A percentile compares a stretch with the other conserved stretches of the same genome.
phyloP scores from a whole-genome alignment of 1,284 basidiomycete species.

The Melampsora americana region DNA sequence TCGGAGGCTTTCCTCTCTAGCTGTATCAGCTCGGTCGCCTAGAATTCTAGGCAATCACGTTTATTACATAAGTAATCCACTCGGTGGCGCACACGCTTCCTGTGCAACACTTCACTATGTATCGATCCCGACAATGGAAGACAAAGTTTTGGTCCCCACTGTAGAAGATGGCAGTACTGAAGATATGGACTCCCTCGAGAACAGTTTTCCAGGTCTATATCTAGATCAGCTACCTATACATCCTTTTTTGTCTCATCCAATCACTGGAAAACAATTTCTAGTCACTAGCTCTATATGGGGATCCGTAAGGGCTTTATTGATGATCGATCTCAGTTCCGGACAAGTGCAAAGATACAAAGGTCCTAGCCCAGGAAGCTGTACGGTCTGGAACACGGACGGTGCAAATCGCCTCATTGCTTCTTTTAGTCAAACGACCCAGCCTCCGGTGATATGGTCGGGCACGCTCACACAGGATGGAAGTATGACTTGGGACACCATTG shows the following conservation, averaged over 20 bases:
- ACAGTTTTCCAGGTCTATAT: constrained; percentile 66
- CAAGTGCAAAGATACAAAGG: constrained; percentile 50
- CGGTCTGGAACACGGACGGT: constrained; percentile 10
- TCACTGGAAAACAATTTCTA: constrained; percentile 54
- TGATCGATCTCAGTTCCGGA: constrained; percentile 56
- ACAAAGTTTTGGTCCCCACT: constrained; percentile 55
- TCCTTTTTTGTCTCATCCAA: constrained; percentile 57
- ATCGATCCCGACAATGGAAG: constrained; percentile 12
- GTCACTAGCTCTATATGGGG: constrained; percentile 60
- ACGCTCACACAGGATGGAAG: not conserved
- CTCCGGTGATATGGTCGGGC: constrained; percentile 20
- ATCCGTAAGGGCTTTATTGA: constrained; percentile 60
- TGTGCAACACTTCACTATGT: constrained; percentile 60
- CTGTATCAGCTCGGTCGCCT: constrained; percentile 63
- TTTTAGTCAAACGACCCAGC: constrained; percentile 12
- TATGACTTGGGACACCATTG: constrained; percentile 22
- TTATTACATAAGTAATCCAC: constrained; percentile 62
- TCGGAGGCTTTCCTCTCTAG: constrained; percentile 57
- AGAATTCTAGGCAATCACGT: constrained; percentile 57
- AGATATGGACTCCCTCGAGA: constrained; percentile 24
- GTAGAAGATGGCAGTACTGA: constrained; percentile 55
- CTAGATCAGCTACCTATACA: constrained; percentile 58
- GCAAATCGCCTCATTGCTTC: not conserved
- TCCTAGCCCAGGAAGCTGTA: constrained; percentile 13
- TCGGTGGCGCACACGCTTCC: constrained; percentile 64